Base-by-base conservation (phyloP, 2,329 filamentous ascomycete species). In the Cladosporium colombiae region DNA sequence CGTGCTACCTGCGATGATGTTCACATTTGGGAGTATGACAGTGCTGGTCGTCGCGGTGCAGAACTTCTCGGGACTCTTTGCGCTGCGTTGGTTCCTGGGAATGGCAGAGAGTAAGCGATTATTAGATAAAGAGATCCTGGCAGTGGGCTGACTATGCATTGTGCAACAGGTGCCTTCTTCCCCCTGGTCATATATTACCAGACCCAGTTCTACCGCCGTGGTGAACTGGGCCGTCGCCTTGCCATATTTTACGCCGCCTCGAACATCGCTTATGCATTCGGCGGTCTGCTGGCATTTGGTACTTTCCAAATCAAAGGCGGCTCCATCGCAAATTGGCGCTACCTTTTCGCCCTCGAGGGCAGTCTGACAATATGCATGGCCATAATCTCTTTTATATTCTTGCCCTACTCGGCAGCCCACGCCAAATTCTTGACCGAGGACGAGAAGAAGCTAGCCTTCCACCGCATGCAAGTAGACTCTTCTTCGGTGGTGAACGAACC, bases 241-340 rank as follows among this genome's bases (percentile, higher is more conserved):
- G 89, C 89, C 40, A 79, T 92, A 66, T 92, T 92, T 79, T 93
- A 93, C 71, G 91, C 90, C 0, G 90, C 90, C 0, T 88, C 85
- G 27, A 91, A 89, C 72, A 90, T 93, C 66, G 90, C 91, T 25
- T 88, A 86, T 65, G 88, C 88, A 2, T 90, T 89, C 70, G 84
- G 83, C 0, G 86, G 86, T 4, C 77, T 89, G 1, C 79, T 88
- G 16, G 81, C 86, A 0, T 88, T 85, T 66, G 86, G 84, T 3
- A 84, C 87, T 7, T 90, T 89, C 74, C 85, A 86, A 29, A 86
- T 87, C 70, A 69, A 82, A 44, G 74, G 77, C 52, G 81, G 80
- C 1, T 82, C 82, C 0, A 77, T 86, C 50, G 78, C 77, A 27
- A 83, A 79, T 40, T 90, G 88, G 88, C 81, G 86, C 67, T 90